phyloP scores from a whole-genome alignment of 2,329 filamentous ascomycete genomes.

The Epichloe scottii region DNA sequence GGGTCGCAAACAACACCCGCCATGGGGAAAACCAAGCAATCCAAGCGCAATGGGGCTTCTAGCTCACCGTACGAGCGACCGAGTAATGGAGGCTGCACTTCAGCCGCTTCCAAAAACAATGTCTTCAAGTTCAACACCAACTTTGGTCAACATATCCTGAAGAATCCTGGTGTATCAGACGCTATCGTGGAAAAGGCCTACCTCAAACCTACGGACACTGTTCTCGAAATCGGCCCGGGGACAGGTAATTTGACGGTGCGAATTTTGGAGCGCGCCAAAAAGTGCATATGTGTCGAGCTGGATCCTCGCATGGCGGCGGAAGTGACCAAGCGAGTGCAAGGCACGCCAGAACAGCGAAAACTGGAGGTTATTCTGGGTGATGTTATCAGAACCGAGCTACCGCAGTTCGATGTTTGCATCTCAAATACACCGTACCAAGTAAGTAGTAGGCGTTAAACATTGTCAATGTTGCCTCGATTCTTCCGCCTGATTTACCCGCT shows the following conservation, averaged over 20 bases:
- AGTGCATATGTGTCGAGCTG: slow-evolving; percentile 73
- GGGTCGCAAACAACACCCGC: slow-evolving; percentile 4
- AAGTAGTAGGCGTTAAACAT: slow-evolving; percentile 22
- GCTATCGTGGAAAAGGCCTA: slow-evolving; percentile 62
- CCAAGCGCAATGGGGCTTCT: slow-evolving; percentile 38
- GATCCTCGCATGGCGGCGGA: slow-evolving; percentile 96
- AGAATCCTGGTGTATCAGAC: slow-evolving; percentile 76
- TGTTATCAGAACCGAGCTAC: slow-evolving; percentile 67
- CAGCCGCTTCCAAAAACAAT: slow-evolving; percentile 46
- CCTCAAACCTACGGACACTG: slow-evolving; percentile 79
- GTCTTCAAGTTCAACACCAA: slow-evolving; percentile 97
- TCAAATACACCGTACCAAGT: slow-evolving; percentile 53
- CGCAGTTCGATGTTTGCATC: slow-evolving; percentile 73
- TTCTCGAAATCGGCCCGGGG: slow-evolving; percentile 85
- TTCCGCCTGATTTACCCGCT: background rate
- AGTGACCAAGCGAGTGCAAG: slow-evolving; percentile 86
- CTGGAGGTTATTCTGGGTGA: slow-evolving; percentile 85
- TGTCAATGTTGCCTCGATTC: too few relatives aligned
- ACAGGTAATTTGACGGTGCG: slow-evolving; percentile 81
- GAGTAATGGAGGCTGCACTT: slow-evolving; percentile 8
- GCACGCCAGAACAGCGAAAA: slow-evolving; percentile 69
- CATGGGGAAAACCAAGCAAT: slow-evolving; percentile 42
- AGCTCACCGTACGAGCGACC: slow-evolving; percentile 31
- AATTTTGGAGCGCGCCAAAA: slow-evolving; percentile 79
- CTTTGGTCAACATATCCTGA: slow-evolving; percentile 79